Evolutionary conservation across 1,139 yeast genomes (phyloP).

Genomic region (Diutina scorzettiae): DNA sequence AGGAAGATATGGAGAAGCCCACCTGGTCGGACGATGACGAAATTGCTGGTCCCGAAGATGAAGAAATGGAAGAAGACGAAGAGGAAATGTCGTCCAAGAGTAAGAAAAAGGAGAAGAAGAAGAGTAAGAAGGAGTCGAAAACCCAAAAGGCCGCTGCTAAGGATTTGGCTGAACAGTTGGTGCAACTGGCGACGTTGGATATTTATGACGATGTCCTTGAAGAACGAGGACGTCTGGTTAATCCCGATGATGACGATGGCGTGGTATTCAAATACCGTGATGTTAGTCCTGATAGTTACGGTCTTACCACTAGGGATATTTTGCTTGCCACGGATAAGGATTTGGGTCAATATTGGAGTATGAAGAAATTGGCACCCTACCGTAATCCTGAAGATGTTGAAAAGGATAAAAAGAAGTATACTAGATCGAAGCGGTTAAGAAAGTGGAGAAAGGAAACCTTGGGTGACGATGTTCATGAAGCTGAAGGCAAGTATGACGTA

Average conservation of each 20-base stretch:
- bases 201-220: slow-evolving; percentile 86
- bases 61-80: slow-evolving; percentile 29
- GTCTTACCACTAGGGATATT: slow-evolving; percentile 77
- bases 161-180: slow-evolving; percentile 61
- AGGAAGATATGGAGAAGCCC: slow-evolving; percentile 9
- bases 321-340: slow-evolving; percentile 81
- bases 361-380: slow-evolving; percentile 90
- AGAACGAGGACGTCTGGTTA: slow-evolving; percentile 25
- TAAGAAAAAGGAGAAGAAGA: not conserved
- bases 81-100: slow-evolving; percentile 14
- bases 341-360: slow-evolving; percentile 71
- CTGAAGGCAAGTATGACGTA: slow-evolving; percentile 20
- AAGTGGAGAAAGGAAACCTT: slow-evolving; percentile 89
- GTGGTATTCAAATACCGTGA: slow-evolving; percentile 67
- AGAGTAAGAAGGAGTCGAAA: not conserved
- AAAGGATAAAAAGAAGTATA: slow-evolving; percentile 74
- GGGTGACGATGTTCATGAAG: slow-evolving; percentile 18
- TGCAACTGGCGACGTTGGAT: slow-evolving; percentile 76
- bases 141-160: slow-evolving; percentile 20
- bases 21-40: slow-evolving; percentile 24
- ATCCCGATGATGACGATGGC: slow-evolving; percentile 26
- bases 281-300: slow-evolving; percentile 90
- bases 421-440: slow-evolving; percentile 69
- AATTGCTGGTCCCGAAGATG: slow-evolving; percentile 36
- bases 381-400: slow-evolving; percentile 61